These are phyloP conservation scores for Exophiala sideris DNA, from an alignment of 2,329 filamentous ascomycete species.

Conservation along the genomic window DNA sequence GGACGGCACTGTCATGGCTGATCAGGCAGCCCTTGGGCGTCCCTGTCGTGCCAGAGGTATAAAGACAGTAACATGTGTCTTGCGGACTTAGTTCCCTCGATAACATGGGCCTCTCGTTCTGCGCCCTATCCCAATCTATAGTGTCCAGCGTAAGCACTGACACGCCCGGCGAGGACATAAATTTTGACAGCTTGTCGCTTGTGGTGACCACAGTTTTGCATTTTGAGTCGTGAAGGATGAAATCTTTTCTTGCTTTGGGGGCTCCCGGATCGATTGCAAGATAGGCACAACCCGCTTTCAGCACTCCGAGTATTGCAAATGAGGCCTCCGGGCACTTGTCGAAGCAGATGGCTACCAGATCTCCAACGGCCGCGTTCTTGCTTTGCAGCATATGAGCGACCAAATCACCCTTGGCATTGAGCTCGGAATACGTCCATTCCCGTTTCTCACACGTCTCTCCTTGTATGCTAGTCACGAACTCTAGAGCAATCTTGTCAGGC, in stretches of 20 bases:
- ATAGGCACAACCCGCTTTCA: constrained; percentile 79
- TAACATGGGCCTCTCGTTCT: constrained; percentile 35
- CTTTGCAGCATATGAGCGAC: constrained; percentile 63
- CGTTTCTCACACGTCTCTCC: constrained; percentile 45
- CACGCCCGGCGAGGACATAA: constrained; percentile 36
- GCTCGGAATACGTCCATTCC: constrained; percentile 70
- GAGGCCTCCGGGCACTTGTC: constrained; percentile 82
- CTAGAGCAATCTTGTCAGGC: constrained; percentile 65
- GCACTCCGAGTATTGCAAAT: constrained; percentile 73
- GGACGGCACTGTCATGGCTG: constrained; percentile 82
- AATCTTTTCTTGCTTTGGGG: constrained; percentile 68
- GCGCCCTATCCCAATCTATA: constrained; percentile 36
- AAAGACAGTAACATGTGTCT: constrained; percentile 75
- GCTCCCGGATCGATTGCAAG: constrained; percentile 75
- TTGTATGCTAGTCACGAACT: constrained; percentile 65
- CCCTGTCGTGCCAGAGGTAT: constrained; percentile 84
- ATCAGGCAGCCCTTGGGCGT: constrained; percentile 85
- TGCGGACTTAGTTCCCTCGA: constrained; percentile 42
- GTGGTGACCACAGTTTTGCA: constrained; percentile 63
- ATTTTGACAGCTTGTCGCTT: constrained; percentile 39
- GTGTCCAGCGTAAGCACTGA: constrained; percentile 49
- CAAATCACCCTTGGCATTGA: constrained; percentile 68
- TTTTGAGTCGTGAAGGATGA: constrained; percentile 71
- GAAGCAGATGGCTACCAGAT: constrained; percentile 73
- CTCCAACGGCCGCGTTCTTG: constrained; percentile 52